Evolutionary conservation across 305 asterid genomes (phyloP).

Genomic region (Solanum hybrid): DNA sequence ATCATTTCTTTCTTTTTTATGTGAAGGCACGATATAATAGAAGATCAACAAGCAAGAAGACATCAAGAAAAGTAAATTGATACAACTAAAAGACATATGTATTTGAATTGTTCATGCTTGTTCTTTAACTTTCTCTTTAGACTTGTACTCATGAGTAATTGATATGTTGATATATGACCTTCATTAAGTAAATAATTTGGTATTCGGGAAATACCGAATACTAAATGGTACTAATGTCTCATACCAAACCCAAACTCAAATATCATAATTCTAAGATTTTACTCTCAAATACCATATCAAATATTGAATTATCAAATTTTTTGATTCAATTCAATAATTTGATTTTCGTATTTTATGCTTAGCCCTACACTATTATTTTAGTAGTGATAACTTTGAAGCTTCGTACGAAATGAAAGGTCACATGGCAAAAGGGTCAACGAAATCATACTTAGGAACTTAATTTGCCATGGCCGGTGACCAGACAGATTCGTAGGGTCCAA

Average conservation of each 20-base stretch:
- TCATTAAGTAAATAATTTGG: background rate
- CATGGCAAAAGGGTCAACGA: conserved; percentile 11
- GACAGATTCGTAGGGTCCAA: background rate
- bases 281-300: background rate
- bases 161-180: background rate
- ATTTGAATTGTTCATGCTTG: background rate
- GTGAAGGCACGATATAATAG: background rate
- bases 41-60: background rate
- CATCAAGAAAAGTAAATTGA: background rate
- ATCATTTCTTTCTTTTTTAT: too few relatives aligned
- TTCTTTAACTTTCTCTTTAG: background rate
- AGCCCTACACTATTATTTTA: background rate
- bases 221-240: background rate
- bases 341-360: background rate
- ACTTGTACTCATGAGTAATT: background rate
- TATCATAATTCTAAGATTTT: too few relatives aligned
- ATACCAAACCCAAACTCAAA: background rate
- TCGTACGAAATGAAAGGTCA: conserved; percentile 15
- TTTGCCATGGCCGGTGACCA: conserved; percentile 6
- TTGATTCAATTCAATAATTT: background rate
- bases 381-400: conserved; percentile 4
- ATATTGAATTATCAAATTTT: background rate
- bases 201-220: background rate
- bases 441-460: background rate
- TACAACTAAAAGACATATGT: too few relatives aligned